Evolutionary conservation across 257 asterid genomes (phyloP), one percentile per base, ranked within the genome.

Genomic region (Linderniella brevidens): DNA sequence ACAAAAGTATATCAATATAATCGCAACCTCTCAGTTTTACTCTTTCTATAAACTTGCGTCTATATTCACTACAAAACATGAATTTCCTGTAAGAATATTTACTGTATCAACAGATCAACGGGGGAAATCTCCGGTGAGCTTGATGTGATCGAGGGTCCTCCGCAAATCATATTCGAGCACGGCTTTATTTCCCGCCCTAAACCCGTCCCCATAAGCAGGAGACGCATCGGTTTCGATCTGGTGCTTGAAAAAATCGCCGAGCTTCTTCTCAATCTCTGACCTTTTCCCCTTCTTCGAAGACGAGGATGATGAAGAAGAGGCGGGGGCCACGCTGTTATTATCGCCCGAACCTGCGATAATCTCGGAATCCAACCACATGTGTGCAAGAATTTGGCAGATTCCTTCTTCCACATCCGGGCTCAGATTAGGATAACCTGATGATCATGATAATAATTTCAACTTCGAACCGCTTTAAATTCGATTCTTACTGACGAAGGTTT

Each of bases 331-430:
- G n/a, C n/a, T n/a, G 32, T 25, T 25, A 25, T 20, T 64, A 52
- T 80, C 72, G 8, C 86, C 62, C 9, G 97, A 63, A 55, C 75
- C 87, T 38, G 84, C 77, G 35, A 74, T 52, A 20, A 69, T 77
- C 58, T 90, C 94, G 8, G 96, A 79, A 46, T 85, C 96, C 68
- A 85, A 66, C 98, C 98, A 90, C 94, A 90, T 68, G 48, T 90
- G 93, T 58, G 96, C 98, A 63, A 84, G 57, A 50, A 90, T 96
- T 74, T 90, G 96, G 64, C 98, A 90, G 38, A 90, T 81, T 17
- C 98, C 98, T 77, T 90, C 98, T 75, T 84, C 98, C 5, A 90
- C 80, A 8, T 74, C 78, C 4, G 96, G 92, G 15, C 77, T 72
- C 42, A 88, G 61, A 57, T 51, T 73, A 1, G 82, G 78, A 51